Evolutionary conservation across 1,284 basidiomycete genomes (phyloP).

Genomic region (Naganishia sp.): DNA sequence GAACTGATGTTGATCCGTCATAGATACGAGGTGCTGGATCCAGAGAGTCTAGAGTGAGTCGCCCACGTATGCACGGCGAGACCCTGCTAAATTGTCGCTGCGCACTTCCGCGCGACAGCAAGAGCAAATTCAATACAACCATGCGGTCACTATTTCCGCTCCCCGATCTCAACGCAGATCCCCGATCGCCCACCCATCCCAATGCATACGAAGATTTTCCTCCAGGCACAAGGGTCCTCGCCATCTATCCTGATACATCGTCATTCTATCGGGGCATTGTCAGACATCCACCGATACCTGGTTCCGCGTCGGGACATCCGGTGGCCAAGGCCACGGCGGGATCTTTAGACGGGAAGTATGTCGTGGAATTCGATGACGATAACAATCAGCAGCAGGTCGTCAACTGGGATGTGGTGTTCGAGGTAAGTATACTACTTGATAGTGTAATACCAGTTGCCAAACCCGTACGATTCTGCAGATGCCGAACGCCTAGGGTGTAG

Average conservation of each 20-base stretch:
- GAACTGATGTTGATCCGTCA: background rate
- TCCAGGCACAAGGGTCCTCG: slow-evolving; percentile 52
- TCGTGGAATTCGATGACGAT: slow-evolving; percentile 52
- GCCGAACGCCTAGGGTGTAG: background rate
- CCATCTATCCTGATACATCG: slow-evolving; percentile 58
- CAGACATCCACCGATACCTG: slow-evolving; percentile 43
- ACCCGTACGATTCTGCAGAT: background rate
- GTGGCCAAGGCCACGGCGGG: slow-evolving; percentile 32
- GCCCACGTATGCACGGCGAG: background rate
- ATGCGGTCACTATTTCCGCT: slow-evolving; percentile 56
- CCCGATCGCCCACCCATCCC: slow-evolving; percentile 50
- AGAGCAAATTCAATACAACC: slow-evolving; percentile 54
- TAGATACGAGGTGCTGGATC: slow-evolving; percentile 43
- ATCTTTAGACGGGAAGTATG: slow-evolving; percentile 44
- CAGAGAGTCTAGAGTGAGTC: slow-evolving; percentile 40
- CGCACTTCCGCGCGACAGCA: background rate
- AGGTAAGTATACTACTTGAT: slow-evolving; percentile 40
- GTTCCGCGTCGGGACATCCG: slow-evolving; percentile 38
- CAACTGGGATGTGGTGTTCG: slow-evolving; percentile 45
- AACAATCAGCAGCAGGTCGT: slow-evolving; percentile 47
- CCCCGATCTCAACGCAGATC: slow-evolving; percentile 50
- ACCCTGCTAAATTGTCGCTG: background rate
- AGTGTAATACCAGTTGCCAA: background rate
- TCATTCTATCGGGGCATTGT: slow-evolving; percentile 57
- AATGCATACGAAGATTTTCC: slow-evolving; percentile 50